Percentiles rank a stretch among this genome's conserved stretches.
These are phyloP conservation scores for Boechera stricta DNA, from an alignment of 345 rosid species.

Conservation along the genomic window DNA sequence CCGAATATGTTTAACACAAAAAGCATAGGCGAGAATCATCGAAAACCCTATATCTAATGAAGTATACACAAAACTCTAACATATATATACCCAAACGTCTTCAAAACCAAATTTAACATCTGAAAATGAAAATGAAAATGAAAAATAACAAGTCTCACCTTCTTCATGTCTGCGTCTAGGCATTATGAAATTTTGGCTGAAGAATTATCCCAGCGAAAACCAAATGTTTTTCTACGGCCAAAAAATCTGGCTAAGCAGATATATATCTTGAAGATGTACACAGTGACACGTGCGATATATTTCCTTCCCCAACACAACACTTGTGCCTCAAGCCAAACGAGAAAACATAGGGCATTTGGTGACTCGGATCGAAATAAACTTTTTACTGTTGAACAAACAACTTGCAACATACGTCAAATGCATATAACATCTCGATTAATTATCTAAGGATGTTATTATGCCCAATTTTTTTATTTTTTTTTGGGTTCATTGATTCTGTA, in stretches of 20 bases:
- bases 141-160: background rate
- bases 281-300: no score
- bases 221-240: background rate
- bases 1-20: background rate
- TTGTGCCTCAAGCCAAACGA: background rate
- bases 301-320: background rate
- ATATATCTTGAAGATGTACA: background rate
- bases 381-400: background rate
- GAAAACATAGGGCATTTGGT: background rate
- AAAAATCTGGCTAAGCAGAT: background rate
- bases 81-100: no score
- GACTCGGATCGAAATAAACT: background rate
- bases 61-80: no score
- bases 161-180: conserved; percentile 22
- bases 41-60: background rate
- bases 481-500: no score
- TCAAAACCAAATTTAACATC: background rate
- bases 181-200: background rate
- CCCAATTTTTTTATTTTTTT: no score
- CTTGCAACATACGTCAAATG: background rate
- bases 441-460: background rate
- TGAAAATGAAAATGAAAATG: background rate
- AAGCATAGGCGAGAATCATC: background rate
- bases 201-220: background rate
- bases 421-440: background rate